Evolutionary conservation across 2,329 filamentous ascomycete species (phyloP).

Genomic region (Apiospora phragmitis): DNA sequence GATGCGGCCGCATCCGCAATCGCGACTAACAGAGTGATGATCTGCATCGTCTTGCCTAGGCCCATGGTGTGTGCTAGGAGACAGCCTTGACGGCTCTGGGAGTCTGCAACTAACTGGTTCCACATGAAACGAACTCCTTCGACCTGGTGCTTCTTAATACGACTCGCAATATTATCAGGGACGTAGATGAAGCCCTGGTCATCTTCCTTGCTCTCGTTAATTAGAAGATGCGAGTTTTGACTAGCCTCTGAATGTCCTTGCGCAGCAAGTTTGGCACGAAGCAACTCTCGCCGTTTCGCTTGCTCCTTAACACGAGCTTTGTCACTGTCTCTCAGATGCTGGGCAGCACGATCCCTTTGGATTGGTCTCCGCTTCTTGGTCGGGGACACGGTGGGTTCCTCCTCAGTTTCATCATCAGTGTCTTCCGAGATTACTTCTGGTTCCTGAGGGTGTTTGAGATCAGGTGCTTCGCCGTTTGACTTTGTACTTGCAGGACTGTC

Average conservation of each 20-base stretch:
- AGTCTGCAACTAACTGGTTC: conserved; percentile 72
- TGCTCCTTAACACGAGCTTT: conserved; percentile 54
- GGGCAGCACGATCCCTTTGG: conserved; percentile 49
- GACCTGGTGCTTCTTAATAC: conserved; percentile 79
- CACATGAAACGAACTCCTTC: conserved; percentile 85
- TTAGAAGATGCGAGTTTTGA: conserved; percentile 53
- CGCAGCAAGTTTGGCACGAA: conserved; percentile 43
- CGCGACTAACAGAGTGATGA: conserved; percentile 78
- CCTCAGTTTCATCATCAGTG: conserved; percentile 20
- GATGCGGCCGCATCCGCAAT: conserved; percentile 68
- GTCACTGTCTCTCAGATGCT: conserved; percentile 57
- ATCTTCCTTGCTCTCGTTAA: conserved; percentile 67
- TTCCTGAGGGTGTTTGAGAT: conserved; percentile 10
- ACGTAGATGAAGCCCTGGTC: conserved; percentile 64
- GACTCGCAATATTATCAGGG: conserved; percentile 59
- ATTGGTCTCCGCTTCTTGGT: conserved; percentile 46
- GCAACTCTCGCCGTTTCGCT: conserved; percentile 49
- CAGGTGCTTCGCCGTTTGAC: background rate
- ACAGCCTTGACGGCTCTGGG: conserved; percentile 67
- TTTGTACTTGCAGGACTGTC: background rate
- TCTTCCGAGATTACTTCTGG: background rate
- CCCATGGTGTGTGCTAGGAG: conserved; percentile 90
- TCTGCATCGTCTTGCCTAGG: conserved; percentile 89
- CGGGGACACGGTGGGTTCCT: conserved; percentile 30
- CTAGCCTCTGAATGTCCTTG: conserved; percentile 40